Evolutionary conservation across 495 filamentous ascomycete genomes (phyloP).

Genomic region (Podospora pseudocomata): DNA sequence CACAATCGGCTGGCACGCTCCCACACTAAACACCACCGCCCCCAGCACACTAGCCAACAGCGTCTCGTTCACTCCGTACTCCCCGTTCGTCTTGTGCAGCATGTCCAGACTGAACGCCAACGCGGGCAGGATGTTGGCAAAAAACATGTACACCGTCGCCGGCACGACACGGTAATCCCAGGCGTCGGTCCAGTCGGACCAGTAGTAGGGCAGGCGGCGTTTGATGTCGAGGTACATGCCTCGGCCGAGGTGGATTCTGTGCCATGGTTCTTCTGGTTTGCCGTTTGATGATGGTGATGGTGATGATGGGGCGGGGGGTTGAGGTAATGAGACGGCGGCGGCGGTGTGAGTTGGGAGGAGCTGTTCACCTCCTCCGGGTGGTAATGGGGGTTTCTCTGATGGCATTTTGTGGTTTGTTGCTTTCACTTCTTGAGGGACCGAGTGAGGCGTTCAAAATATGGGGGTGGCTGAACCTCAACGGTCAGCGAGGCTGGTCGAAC

Average conservation of each 20-base stretch:
- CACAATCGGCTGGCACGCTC: slow-evolving; percentile 74
- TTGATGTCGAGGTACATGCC: slow-evolving; percentile 74
- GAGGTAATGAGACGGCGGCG: slow-evolving; percentile 15
- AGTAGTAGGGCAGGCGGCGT: slow-evolving; percentile 68
- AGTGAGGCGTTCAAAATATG: neutral
- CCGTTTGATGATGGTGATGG: neutral
- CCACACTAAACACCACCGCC: slow-evolving; percentile 68
- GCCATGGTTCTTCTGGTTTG: slow-evolving; percentile 44
- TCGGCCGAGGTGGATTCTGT: slow-evolving; percentile 56
- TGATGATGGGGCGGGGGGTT: slow-evolving; percentile 18
- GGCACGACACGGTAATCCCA: slow-evolving; percentile 83
- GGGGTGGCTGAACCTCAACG: neutral
- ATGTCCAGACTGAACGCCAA: slow-evolving; percentile 83
- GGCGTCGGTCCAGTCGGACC: slow-evolving; percentile 76
- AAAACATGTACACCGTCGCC: slow-evolving; percentile 85
- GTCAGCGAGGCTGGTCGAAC: no score
- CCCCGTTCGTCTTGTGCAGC: slow-evolving; percentile 73
- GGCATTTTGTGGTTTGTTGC: neutral
- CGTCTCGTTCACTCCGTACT: slow-evolving; percentile 83
- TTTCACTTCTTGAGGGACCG: no score
- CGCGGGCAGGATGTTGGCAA: slow-evolving; percentile 81
- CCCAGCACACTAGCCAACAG: slow-evolving; percentile 74
- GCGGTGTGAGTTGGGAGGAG: slow-evolving; percentile 6
- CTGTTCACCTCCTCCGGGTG: neutral
- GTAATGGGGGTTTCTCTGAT: neutral